Conservation (phyloP, 2,329 filamentous ascomycete species). For the Parastagonospora nodorum region DNA sequence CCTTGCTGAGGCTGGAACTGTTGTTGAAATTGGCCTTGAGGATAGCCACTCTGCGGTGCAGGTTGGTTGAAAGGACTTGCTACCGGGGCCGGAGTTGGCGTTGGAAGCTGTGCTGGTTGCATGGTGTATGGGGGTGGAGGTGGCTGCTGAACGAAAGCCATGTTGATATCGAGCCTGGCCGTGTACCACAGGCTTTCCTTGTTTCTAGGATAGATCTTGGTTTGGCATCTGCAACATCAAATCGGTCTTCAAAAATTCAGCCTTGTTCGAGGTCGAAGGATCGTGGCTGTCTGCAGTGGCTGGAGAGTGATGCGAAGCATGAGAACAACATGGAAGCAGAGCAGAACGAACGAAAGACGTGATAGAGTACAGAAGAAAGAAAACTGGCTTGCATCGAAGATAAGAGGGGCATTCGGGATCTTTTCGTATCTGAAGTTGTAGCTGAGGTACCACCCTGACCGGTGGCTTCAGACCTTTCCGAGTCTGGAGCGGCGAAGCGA, state of each 20-base stretch:
- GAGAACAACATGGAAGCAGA: background rate
- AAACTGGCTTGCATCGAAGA: too few relatives aligned
- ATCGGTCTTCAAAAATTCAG: background rate
- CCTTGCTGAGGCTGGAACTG: slow-evolving; percentile 10
- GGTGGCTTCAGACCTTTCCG: slow-evolving; percentile 31
- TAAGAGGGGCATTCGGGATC: slow-evolving; percentile 2
- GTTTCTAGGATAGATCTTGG: background rate
- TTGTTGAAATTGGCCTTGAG: slow-evolving; percentile 19
- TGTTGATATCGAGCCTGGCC: background rate
- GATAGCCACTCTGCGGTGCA: slow-evolving; percentile 16
- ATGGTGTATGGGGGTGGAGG: slow-evolving; percentile 27
- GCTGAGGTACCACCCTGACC: slow-evolving; percentile 28
- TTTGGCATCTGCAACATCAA: too few relatives aligned
- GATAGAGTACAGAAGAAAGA: background rate
- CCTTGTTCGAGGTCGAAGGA: slow-evolving; percentile 3
- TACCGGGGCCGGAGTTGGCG: slow-evolving; percentile 18
- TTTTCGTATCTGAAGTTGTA: slow-evolving; percentile 21
- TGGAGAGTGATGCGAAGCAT: slow-evolving; percentile 1
- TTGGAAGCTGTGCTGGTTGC: slow-evolving; percentile 21
- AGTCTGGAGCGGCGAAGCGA: slow-evolving; percentile 22
- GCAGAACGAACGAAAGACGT: background rate
- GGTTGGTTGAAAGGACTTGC: slow-evolving; percentile 17
- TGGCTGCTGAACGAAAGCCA: slow-evolving; percentile 22
- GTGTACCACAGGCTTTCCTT: background rate
- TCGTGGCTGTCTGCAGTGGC: slow-evolving; percentile 10